Evolutionary conservation across 306 rosid genomes (phyloP).

Genomic region (Castanospermum australe): DNA sequence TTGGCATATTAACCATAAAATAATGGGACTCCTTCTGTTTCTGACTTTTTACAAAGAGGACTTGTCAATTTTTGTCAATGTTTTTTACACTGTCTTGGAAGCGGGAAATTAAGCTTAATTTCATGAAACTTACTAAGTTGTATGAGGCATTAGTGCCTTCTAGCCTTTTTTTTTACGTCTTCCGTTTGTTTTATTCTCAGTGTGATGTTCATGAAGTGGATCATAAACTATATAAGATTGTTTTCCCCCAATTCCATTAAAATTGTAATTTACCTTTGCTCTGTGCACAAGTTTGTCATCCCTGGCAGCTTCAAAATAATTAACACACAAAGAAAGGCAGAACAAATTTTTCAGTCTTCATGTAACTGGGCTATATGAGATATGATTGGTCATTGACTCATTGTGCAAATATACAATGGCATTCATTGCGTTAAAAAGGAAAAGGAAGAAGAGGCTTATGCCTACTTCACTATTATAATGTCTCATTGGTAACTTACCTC

Average conservation of each 20-base stretch:
- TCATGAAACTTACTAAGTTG: background rate
- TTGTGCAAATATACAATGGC: background rate
- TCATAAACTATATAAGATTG: background rate
- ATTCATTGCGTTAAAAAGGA: background rate
- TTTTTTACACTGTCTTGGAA: background rate
- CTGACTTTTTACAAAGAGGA: background rate
- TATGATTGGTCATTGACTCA: background rate
- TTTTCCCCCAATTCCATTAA: background rate
- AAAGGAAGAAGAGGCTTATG: background rate
- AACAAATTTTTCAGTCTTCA: background rate
- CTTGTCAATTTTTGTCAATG: background rate
- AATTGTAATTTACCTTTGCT: background rate
- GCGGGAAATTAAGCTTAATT: background rate
- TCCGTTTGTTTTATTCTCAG: background rate
- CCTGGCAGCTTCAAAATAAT: background rate
- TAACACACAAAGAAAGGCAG: background rate
- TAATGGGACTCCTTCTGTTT: background rate
- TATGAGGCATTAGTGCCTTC: background rate
- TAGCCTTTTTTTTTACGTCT: background rate
- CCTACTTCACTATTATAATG: background rate
- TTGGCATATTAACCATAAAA: conserved; percentile 4
- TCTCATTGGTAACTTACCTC: background rate
- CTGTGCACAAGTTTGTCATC: background rate
- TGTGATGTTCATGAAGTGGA: background rate
- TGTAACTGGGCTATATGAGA: background rate